Base-by-base conservation (phyloP, 179 eudicot species). In the Gypsophila paniculata region DNA sequence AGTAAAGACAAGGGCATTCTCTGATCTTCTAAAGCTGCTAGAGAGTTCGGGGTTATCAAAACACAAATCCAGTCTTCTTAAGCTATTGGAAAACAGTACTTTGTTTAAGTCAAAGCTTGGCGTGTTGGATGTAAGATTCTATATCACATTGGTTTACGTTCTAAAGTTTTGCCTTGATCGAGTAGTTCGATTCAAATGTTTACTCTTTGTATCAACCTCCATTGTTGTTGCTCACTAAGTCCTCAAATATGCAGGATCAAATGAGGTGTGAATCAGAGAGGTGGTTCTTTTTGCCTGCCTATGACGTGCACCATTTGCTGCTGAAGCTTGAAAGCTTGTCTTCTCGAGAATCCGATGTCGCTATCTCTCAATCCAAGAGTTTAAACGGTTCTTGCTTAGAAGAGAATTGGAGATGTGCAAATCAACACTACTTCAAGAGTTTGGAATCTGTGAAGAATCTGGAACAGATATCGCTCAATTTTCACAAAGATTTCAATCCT, bases 261-360 rank as follows among this genome's bases (percentile, higher is more conserved):
- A 71, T 68, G 58, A 72, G 74, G 54, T 70, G 79, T 57, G 79
- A 82, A 48, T 81, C 91, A 66, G 76, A 62, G 64, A 79, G 82
- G 80, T 90, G 99, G 96, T 82, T 89, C 74, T 83, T 89, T 82
- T 85, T 86, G 79, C 93, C 99, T 65, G 86, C 98, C 61, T 93
- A 87, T 73, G 84, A 89, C 54, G 80, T 86, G 77, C 74, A 80
- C 64, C 98, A 95, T 86, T 88, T 95, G 82, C 81, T 95, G 81
- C 81, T 70, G 62, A 72, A 75, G 74, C 80, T 72, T 68, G 80
- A 78, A 51, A 54, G 62, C 62, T 53, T 61, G 49, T 65, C 81
- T 48, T 67, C 77, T 38, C 61, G 48, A 64, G 81, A 82, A 67
- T 38, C 42, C 29, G 72, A 73, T 60, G 73, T 70, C 74, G 68